phyloP scores from a whole-genome alignment of 257 asterid genomes.

The Solanum pimpinellifolium region DNA sequence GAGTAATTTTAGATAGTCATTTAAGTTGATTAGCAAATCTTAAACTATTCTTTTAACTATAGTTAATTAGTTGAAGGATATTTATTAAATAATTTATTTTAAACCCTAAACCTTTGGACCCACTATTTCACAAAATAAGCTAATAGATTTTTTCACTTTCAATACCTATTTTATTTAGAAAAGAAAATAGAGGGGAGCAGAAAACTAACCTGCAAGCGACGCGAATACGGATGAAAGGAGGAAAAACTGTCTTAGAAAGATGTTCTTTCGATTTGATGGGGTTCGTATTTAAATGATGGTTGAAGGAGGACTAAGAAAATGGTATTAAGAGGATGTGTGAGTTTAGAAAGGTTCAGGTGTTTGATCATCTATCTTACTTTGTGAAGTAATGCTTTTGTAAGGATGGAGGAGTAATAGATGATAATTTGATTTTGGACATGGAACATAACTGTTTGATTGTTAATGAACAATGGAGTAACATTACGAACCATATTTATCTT shows the following conservation, averaged over 20 bases:
- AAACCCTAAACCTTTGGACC: too few species aligned
- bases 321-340: background rate
- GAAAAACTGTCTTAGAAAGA: background rate
- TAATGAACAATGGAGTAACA: background rate
- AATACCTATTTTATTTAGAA: too few species aligned
- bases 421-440: background rate
- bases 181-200: too few species aligned
- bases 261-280: background rate
- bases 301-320: background rate
- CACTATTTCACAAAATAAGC: too few species aligned
- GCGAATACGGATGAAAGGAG: too few species aligned
- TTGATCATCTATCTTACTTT: background rate
- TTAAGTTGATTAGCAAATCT: too few species aligned
- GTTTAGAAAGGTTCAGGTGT: background rate
- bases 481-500: background rate
- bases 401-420: background rate
- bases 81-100: too few species aligned
- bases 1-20: too few species aligned
- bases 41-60: too few species aligned
- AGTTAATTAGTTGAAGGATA: too few species aligned
- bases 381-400: background rate
- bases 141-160: too few species aligned
- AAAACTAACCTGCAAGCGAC: too few species aligned
- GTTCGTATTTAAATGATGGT: background rate
- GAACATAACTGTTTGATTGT: background rate